Evolutionary conservation across 1,284 basidiomycete genomes (phyloP).

Genomic region (Tylopilus microsporus): DNA sequence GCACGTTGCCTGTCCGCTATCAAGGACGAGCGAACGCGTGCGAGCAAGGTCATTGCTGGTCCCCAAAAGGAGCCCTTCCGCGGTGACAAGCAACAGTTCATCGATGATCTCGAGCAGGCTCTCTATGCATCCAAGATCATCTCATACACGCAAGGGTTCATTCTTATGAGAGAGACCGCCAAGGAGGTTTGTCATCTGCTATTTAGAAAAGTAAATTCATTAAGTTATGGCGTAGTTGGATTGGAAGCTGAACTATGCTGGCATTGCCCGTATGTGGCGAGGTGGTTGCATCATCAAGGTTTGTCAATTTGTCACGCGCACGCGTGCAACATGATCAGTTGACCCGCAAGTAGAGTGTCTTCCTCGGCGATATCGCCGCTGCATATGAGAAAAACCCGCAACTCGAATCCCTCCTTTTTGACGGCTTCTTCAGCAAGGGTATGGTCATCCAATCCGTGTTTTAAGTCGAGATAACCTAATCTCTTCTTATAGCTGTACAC

Average conservation of each 20-base stretch:
- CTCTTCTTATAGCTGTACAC: slow-evolving; percentile 62
- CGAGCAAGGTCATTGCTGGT: slow-evolving; percentile 85
- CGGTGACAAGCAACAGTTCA: slow-evolving; percentile 98
- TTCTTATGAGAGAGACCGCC: slow-evolving; percentile 98
- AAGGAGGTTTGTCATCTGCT: slow-evolving; percentile 64
- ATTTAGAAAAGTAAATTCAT: background rate
- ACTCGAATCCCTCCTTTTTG: slow-evolving; percentile 92
- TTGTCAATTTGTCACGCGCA: slow-evolving; percentile 5
- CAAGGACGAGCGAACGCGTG: slow-evolving; percentile 95
- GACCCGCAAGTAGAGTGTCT: slow-evolving; percentile 59
- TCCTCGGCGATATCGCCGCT: slow-evolving; percentile 88
- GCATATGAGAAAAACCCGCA: slow-evolving; percentile 87
- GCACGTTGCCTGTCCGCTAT: slow-evolving; percentile 96
- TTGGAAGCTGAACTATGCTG: slow-evolving; percentile 91
- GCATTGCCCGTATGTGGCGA: slow-evolving; percentile 99
- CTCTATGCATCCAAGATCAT: slow-evolving; percentile 99
- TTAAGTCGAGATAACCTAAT: slow-evolving; percentile 4
- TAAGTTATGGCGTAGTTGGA: slow-evolving; percentile 41
- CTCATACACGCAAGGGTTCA: slow-evolving; percentile 99
- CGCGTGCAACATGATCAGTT: background rate
- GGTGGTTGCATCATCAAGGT: slow-evolving; percentile 99
- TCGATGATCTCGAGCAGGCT: slow-evolving; percentile 98
- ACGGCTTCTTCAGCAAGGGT: slow-evolving; percentile 98
- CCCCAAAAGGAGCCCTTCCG: slow-evolving; percentile 91
- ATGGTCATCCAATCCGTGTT: slow-evolving; percentile 1